These are phyloP conservation scores for Sutorius eximius DNA, from an alignment of 1,284 basidiomycete species.

Conservation along the genomic window DNA sequence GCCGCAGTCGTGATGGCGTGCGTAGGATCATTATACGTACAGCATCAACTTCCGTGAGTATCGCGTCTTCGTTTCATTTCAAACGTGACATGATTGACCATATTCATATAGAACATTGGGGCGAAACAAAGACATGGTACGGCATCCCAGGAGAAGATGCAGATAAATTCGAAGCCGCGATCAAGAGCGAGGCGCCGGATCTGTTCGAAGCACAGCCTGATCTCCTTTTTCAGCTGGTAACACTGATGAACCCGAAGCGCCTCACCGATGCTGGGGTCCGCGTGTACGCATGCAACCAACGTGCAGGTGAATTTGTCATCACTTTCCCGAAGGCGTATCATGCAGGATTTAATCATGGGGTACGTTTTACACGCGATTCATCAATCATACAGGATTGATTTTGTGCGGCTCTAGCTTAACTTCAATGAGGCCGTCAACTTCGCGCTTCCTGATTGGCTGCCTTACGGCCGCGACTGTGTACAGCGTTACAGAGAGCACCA, in stretches of 20 bases:
- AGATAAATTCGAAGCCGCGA: conserved; percentile 95
- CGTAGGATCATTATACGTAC: conserved; percentile 95
- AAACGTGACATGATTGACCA: conserved; percentile 18
- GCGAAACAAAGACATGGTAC: conserved; percentile 99
- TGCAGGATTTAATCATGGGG: conserved; percentile 97
- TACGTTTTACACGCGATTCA: conserved; percentile 46
- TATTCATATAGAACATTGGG: conserved; percentile 86
- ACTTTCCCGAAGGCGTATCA: conserved; percentile 99
- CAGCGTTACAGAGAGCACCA: conserved; percentile 85
- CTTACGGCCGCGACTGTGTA: conserved; percentile 84
- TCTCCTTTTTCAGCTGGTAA: conserved; percentile 95
- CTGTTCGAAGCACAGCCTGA: conserved; percentile 98
- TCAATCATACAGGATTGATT: conserved; percentile 23
- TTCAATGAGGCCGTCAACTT: conserved; percentile 99
- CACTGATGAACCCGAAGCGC: conserved; percentile 94
- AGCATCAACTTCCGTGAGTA: conserved; percentile 89
- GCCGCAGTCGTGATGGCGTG: conserved; percentile 21
- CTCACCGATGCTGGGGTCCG: conserved; percentile 89
- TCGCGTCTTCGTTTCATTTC: conserved; percentile 20
- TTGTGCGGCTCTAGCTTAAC: conserved; percentile 67
- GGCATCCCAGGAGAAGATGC: conserved; percentile 94
- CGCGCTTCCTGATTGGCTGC: conserved; percentile 94
- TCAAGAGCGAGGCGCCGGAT: conserved; percentile 94
- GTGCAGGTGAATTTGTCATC: conserved; percentile 96
- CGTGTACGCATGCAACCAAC: conserved; percentile 93